Evolutionary conservation across 306 rosid genomes (phyloP).

Genomic region (Echinosophora koreensis): DNA sequence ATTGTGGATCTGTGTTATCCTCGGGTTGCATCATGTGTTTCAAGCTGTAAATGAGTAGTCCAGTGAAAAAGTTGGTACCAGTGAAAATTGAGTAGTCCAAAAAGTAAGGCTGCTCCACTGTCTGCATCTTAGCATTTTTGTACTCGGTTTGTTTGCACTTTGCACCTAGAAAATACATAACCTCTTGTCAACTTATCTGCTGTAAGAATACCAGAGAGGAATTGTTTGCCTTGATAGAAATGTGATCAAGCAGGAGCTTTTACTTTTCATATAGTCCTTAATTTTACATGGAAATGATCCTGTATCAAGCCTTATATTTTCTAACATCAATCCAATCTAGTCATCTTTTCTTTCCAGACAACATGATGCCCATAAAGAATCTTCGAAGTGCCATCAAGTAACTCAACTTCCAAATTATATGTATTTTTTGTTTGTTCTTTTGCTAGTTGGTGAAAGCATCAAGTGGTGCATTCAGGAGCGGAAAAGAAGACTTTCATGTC

Average conservation of each 20-base stretch:
- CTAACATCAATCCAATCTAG: constrained; percentile 21
- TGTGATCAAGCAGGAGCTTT: constrained; percentile 12
- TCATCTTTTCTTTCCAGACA: constrained; percentile 19
- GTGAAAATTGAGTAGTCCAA: too few species aligned
- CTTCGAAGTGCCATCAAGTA: not conserved
- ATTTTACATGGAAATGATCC: constrained; percentile 11
- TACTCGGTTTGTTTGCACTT: not conserved
- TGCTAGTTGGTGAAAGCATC: constrained; percentile 46
- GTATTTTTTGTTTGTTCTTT: constrained; percentile 33
- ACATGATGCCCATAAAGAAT: not conserved
- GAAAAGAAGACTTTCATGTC: constrained; percentile 39
- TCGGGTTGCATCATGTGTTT: too few species aligned
- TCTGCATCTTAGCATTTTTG: not conserved
- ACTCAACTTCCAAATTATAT: constrained; percentile 8
- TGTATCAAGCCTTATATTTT: constrained; percentile 20
- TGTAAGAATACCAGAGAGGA: not conserved
- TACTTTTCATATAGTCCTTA: not conserved
- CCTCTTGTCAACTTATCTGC: not conserved
- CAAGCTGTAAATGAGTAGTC: constrained; percentile 27
- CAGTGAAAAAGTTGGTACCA: not conserved
- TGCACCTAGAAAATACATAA: constrained; percentile 2
- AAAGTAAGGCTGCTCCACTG: too few species aligned
- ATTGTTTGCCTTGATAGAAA: not conserved
- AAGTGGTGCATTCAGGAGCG: constrained; percentile 31
- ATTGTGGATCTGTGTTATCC: too few species aligned